phyloP scores from a whole-genome alignment of 352 stramenopile species.

The Aphanomyces stellatus region DNA sequence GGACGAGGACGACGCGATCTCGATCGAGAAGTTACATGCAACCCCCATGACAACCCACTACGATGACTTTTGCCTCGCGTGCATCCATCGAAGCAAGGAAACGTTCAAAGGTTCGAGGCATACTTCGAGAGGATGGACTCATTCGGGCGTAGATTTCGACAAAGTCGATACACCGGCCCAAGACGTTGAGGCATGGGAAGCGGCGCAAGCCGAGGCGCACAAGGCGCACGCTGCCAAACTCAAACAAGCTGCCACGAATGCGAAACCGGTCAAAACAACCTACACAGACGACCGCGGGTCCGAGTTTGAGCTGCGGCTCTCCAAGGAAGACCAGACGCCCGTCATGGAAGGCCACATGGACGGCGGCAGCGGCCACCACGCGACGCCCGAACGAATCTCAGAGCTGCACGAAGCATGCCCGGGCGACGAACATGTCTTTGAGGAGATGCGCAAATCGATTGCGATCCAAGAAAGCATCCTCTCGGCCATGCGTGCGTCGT shows the following conservation, averaged over 20 bases:
- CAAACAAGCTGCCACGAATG: not conserved
- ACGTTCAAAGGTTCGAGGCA: not conserved
- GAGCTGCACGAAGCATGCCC: not conserved
- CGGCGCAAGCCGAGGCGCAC: not conserved
- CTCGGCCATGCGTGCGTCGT: constrained; percentile 16
- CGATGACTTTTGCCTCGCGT: constrained; percentile 7
- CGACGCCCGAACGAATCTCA: not conserved
- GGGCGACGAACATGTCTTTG: constrained; percentile 8
- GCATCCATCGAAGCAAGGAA: constrained; percentile 11
- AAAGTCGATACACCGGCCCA: not conserved
- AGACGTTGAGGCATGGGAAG: constrained; percentile 8
- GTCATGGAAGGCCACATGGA: too few species aligned
- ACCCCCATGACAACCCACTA: not conserved
- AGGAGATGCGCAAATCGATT: constrained; percentile 21
- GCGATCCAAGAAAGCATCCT: constrained; percentile 19
- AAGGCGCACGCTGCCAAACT: not conserved
- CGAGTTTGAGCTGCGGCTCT: constrained; percentile 1
- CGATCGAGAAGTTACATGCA: not conserved
- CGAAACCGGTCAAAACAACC: not conserved
- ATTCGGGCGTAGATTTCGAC: not conserved
- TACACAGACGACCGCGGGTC: not conserved
- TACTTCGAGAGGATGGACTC: not conserved
- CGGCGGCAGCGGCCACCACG: not conserved
- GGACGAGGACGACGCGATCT: not conserved
- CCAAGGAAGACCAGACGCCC: constrained; percentile 9